A percentile compares a stretch with the other conserved stretches of the same genome.
Evolutionary conservation across 192 early-diverging fungal genomes (phyloP).

Genomic region (Dissophora globulifera): DNA sequence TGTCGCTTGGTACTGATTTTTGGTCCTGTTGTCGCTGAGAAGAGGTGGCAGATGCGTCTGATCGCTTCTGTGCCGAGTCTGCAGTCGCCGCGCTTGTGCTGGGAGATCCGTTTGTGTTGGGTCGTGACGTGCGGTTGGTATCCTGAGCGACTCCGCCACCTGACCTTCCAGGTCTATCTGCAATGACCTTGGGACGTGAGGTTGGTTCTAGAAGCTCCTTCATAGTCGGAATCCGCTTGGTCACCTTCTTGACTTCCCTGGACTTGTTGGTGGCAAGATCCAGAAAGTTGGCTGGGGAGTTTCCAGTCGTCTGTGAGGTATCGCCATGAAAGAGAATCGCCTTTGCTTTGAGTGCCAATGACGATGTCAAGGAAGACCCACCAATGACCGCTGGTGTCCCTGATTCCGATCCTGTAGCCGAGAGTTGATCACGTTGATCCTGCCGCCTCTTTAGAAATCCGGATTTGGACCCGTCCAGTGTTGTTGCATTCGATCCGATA

Average conservation of each 20-base stretch:
- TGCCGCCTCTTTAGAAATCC: conserved; percentile 22
- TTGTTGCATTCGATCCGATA: neutral
- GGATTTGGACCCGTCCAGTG: conserved; percentile 15
- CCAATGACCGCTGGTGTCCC: conserved; percentile 24
- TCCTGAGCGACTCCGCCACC: neutral
- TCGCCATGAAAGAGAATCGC: conserved; percentile 50
- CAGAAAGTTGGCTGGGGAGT: conserved; percentile 21
- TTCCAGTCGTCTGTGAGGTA: conserved; percentile 17
- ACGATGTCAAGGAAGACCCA: conserved; percentile 20
- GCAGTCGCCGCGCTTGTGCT: neutral
- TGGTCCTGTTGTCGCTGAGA: conserved; percentile 31
- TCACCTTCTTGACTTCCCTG: conserved; percentile 27
- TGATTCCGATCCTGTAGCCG: conserved; percentile 29
- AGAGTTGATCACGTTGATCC: conserved; percentile 31
- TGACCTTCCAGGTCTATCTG: conserved; percentile 13
- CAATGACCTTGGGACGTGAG: neutral
- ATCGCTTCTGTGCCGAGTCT: conserved; percentile 9
- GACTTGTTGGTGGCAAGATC: conserved; percentile 45
- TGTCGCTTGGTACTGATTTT: conserved; percentile 4
- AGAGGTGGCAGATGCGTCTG: neutral
- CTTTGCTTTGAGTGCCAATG: conserved; percentile 37
- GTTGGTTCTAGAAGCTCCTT: conserved; percentile 40
- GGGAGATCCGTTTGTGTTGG: neutral
- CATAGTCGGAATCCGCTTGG: conserved; percentile 42
- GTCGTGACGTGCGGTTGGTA: conserved; percentile 1